Evolutionary conservation across 495 filamentous ascomycete genomes (phyloP), one percentile per base, ranked within the genome.

Genomic region (Penicillium chermesinum): DNA sequence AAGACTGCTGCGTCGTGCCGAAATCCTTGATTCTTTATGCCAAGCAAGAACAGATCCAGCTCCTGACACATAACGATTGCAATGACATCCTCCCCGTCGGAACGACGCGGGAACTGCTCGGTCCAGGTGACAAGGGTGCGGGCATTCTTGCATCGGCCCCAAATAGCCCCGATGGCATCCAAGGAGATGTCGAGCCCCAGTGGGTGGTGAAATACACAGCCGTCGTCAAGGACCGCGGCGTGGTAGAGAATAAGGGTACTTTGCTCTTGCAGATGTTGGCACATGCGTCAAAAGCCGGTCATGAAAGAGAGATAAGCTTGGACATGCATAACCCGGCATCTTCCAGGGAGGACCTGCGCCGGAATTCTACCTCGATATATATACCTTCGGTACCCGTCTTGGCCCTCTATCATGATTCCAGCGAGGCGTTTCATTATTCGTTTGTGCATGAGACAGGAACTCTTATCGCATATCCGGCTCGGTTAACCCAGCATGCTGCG

Each of bases 151-250:
- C 71, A 18, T 79, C 64, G 50, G 75, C 65, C 48, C 71, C 62
- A 50, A 65, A 73, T 18, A 69, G 63, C 3, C 47, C 53, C 1
- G 65, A 67, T 47, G 76, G 72, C 0, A 70, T 93, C 44, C 79
- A 78, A 52, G 87, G 88, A 10, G 82, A 95, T 42, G 72, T 98
- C 38, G 74, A 79, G 52, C 90, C 93, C 12, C 82, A 89, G 53
- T 99, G 91, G 91, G 93, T 96, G 22, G 84, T 91, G 47, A 97
- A 97, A 63, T 99, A 99, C 66, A 97, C 94, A 16, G 94, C 94
- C 4, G 89, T 97, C n/a, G 88, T 96, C 21, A 87, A 86, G 63
- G 83, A 96, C 63, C 75, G 93, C n/a, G 94, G 93, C 0, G 93
- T 97, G 3, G 89, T 99, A 43, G 93, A 99, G 77, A 95, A 93